Evolutionary conservation across 2,329 filamentous ascomycete genomes (phyloP), one percentile per base, ranked within the genome.

Genomic region (Albophoma yamanashiensis): DNA sequence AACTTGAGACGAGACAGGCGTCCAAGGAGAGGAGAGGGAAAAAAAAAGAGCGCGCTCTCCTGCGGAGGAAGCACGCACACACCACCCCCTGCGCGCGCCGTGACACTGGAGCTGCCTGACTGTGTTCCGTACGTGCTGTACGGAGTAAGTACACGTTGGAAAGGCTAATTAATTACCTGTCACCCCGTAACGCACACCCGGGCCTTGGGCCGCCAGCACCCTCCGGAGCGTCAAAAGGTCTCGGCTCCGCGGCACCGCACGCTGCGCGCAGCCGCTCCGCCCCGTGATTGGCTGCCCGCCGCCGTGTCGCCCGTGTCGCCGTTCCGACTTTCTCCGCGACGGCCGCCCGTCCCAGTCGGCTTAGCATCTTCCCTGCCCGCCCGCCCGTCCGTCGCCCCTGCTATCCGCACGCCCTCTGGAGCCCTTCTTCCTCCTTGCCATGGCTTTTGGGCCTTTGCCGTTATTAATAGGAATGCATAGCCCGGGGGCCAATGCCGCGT

Each of bases 201-300:
- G 27, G 39, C 39, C 39, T 42, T 42, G 39, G 39, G 17, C 43
- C 43, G 56, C 39, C 27, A 25, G 31, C 31, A 15, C 40, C 45
- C 47, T 31, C 57, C 17, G 47, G 45, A 39, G 53, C 53, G 25
- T 34, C 27, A 47, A 25, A 47, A 36, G 34, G 64, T 65, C 64
- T 65, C 64, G 64, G 64, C 62, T 62, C 59, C 59, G 57, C 64
- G 64, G 63, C 64, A 64, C 61, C 43, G 42, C 52, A 55, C 58
- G 52, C 45, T 31, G 20, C 14, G 12, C 53, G n/a, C 34, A 17
- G 17, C n/a, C 20, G 50, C 57, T 9, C 34, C 12, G 31, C 52
- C 34, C 61, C 31, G 50, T 62, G 58, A 64, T 64, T 64, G 62
- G 62, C 60, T 22, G 39, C 50, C 47, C 15, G 45, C 45, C 27